A percentile compares a stretch with the other conserved stretches of the same genome.
Conservation (phyloP, 208 protist genomes). For the Vickermania spadyakhi region DNA sequence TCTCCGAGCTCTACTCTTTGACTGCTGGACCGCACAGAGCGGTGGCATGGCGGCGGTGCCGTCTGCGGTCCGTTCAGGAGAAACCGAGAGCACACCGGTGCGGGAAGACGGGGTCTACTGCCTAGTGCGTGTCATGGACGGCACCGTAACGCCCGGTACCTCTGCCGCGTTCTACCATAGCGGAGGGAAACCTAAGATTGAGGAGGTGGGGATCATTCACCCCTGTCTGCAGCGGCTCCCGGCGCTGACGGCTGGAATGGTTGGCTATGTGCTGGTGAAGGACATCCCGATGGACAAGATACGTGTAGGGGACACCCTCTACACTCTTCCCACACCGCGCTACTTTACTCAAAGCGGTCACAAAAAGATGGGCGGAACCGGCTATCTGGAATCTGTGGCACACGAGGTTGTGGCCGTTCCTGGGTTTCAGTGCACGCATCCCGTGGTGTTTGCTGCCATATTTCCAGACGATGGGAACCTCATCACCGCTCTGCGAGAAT, state of each 20-base stretch:
- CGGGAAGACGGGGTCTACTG: slow-evolving; percentile 49
- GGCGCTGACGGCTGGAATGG: slow-evolving; percentile 89
- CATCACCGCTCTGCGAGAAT: slow-evolving; percentile 82
- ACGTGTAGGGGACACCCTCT: slow-evolving; percentile 93
- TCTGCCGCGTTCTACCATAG: slow-evolving; percentile 54
- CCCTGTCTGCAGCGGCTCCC: slow-evolving; percentile 79
- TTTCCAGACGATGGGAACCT: slow-evolving; percentile 88
- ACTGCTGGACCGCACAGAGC: slow-evolving; percentile 91
- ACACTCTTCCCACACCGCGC: slow-evolving; percentile 41
- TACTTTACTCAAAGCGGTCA: slow-evolving; percentile 27
- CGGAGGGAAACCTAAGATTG: slow-evolving; percentile 66
- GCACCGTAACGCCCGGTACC: slow-evolving; percentile 76
- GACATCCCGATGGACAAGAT: slow-evolving; percentile 83
- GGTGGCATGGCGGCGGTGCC: slow-evolving; percentile 63
- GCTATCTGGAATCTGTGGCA: neutral
- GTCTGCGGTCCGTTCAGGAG: neutral
- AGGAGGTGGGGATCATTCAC: slow-evolving; percentile 92
- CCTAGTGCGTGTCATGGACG: slow-evolving; percentile 86
- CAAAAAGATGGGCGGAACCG: neutral
- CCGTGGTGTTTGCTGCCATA: slow-evolving; percentile 95
- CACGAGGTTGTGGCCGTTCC: slow-evolving; percentile 23
- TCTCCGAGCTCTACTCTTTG: slow-evolving; percentile 93
- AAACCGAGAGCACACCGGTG: slow-evolving; percentile 3
- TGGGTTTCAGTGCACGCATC: slow-evolving; percentile 70
- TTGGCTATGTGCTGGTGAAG: slow-evolving; percentile 91